Evolutionary conservation across 2,329 filamentous ascomycete species (phyloP).

Genomic region (Stemphylium beticola): DNA sequence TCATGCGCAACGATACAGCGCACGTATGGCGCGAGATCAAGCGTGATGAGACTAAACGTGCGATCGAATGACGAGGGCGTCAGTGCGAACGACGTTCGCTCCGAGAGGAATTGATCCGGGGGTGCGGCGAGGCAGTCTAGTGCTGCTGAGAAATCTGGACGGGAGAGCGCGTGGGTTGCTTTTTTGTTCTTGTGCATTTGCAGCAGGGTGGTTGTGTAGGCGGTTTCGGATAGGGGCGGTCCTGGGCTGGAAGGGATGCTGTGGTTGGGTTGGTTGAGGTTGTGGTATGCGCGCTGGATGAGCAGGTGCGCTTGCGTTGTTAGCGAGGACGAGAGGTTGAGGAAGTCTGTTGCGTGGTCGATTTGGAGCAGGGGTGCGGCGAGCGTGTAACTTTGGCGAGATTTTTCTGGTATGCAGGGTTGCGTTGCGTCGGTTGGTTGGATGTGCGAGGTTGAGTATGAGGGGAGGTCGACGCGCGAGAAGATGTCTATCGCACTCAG

Average conservation of each 20-base stretch:
- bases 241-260: neutral
- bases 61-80: constrained; percentile 80
- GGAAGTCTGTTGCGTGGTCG: constrained; percentile 55
- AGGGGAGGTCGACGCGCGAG: constrained; percentile 57
- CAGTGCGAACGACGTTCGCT: constrained; percentile 53
- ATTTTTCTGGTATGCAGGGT: constrained; percentile 62
- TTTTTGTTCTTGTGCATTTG: constrained; percentile 28
- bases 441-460: constrained; percentile 37
- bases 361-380: constrained; percentile 61
- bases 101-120: constrained; percentile 36
- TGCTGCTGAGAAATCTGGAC: constrained; percentile 53
- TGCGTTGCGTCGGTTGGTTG: constrained; percentile 67
- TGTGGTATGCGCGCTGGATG: constrained; percentile 22
- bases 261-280: neutral
- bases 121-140: constrained; percentile 59
- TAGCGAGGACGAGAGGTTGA: constrained; percentile 45
- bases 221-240: constrained; percentile 18
- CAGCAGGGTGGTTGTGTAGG: constrained; percentile 39
- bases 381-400: constrained; percentile 62
- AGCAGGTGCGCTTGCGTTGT: constrained; percentile 37
- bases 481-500: constrained; percentile 72
- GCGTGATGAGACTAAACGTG: constrained; percentile 66
- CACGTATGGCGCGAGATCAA: constrained; percentile 90
- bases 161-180: constrained; percentile 33
- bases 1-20: constrained; percentile 83